A percentile compares a stretch with the other conserved stretches of the same genome.
Conservation (phyloP, 768 basidiomycete genomes). For the Phanerodontia chrysosporium region DNA sequence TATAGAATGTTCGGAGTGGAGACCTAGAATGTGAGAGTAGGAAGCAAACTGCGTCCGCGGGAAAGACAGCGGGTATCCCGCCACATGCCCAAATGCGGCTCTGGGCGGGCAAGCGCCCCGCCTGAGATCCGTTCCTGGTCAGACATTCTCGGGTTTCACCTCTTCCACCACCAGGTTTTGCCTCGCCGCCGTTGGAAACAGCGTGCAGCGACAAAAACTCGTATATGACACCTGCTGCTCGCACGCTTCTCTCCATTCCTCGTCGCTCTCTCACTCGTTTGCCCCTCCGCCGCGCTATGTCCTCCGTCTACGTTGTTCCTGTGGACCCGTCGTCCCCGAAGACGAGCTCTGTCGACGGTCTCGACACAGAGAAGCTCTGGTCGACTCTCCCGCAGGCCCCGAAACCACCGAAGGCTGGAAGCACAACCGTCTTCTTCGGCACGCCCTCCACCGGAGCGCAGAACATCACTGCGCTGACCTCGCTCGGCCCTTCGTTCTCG, state of each 20-base stretch:
- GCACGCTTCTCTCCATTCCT: conserved; percentile 18
- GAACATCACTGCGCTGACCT: conserved; percentile 22
- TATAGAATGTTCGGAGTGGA: not conserved
- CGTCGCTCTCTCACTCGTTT: not conserved
- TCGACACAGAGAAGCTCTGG: conserved; percentile 2
- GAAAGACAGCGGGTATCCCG: not conserved
- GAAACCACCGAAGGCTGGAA: conserved; percentile 51
- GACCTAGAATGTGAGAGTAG: not conserved
- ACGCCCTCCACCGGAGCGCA: conserved; percentile 9
- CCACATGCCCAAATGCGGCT: not conserved
- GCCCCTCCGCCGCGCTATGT: not conserved
- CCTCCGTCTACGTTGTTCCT: conserved; percentile 1
- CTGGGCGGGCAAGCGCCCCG: not conserved
- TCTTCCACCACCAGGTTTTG: not conserved
- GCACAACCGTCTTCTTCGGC: conserved; percentile 59
- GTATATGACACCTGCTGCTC: conserved; percentile 50
- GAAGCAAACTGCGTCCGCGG: not conserved
- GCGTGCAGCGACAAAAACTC: not conserved
- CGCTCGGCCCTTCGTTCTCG: conserved; percentile 17
- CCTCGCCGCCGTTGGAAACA: not conserved
- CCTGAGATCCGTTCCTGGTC: too few relatives aligned
- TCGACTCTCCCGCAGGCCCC: conserved; percentile 38
- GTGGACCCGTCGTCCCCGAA: not conserved
- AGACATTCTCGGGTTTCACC: too few relatives aligned
- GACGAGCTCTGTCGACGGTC: not conserved